Conservation (phyloP, 345 rosid species). For the Aegle marmelos region DNA sequence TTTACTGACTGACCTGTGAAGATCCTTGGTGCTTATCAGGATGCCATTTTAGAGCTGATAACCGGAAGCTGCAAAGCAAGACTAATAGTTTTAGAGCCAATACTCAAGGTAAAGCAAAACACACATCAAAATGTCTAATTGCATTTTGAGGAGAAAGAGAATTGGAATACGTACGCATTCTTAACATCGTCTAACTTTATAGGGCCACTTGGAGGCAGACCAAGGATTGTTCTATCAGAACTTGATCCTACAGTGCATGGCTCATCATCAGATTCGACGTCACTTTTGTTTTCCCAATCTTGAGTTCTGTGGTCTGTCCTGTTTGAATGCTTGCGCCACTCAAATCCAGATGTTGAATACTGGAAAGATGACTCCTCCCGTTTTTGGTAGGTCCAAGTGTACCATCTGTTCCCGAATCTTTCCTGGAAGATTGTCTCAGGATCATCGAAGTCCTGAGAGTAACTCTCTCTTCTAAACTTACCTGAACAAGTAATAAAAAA, state of each 20-base stretch:
- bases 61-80: constrained; percentile 58
- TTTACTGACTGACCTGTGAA: constrained; percentile 46
- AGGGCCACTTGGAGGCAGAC: constrained; percentile 65
- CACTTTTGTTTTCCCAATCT: constrained; percentile 41
- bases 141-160: background rate
- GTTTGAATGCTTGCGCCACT: constrained; percentile 59
- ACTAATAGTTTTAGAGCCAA: background rate
- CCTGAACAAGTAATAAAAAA: constrained; percentile 30
- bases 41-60: constrained; percentile 87
- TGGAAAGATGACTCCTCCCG: constrained; percentile 22
- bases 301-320: constrained; percentile 35
- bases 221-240: constrained; percentile 62
- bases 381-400: constrained; percentile 39
- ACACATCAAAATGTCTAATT: background rate
- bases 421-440: constrained; percentile 41
- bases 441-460: constrained; percentile 38
- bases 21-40: constrained; percentile 86
- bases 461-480: constrained; percentile 38
- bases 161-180: constrained; percentile 51
- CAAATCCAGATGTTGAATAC: constrained; percentile 39
- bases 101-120: background rate
- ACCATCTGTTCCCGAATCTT: constrained; percentile 49
- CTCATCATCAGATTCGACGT: constrained; percentile 42
- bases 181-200: constrained; percentile 73
- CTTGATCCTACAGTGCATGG: constrained; percentile 39